phyloP scores from a whole-genome alignment of 805 yeast genomes.

The Hagleromyces aurorensis region DNA sequence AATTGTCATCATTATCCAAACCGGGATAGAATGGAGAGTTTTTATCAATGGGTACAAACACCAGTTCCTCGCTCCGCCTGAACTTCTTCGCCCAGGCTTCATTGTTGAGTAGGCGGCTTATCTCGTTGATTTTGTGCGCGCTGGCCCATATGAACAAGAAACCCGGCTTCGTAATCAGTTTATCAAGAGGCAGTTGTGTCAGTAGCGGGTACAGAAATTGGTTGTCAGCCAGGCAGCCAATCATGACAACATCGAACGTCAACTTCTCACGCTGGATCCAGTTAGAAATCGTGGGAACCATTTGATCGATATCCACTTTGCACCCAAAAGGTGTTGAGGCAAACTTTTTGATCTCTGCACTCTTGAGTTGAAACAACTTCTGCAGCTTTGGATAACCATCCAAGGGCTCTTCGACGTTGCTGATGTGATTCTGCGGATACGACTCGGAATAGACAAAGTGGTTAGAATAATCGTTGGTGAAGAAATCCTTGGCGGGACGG shows the following conservation, averaged over 20 bases:
- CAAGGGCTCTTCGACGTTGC: constrained; percentile 58
- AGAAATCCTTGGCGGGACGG: constrained; percentile 26
- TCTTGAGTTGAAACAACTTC: constrained; percentile 57
- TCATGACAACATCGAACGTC: constrained; percentile 84
- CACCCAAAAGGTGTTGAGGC: constrained; percentile 62
- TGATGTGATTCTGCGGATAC: constrained; percentile 55
- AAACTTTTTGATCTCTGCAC: constrained; percentile 43
- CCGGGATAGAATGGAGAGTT: constrained; percentile 60
- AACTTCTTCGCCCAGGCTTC: constrained; percentile 59
- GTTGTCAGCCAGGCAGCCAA: constrained; percentile 75
- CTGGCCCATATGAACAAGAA: constrained; percentile 85
- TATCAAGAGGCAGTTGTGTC: constrained; percentile 59
- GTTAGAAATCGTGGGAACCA: constrained; percentile 46
- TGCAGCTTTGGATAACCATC: constrained; percentile 85
- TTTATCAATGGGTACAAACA: constrained; percentile 65
- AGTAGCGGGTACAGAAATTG: constrained; percentile 59
- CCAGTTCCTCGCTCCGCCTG: constrained; percentile 83
- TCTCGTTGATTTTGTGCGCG: constrained; percentile 57
- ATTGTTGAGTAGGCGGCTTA: constrained; percentile 45
- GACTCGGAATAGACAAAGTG: constrained; percentile 55
- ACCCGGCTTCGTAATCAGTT: constrained; percentile 76
- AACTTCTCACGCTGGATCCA: constrained; percentile 56
- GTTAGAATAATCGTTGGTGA: constrained; percentile 68
- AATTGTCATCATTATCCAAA: constrained; percentile 40
- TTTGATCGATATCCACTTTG: constrained; percentile 42